Conservation (phyloP, 257 asterid genomes). For the Petrea volubilis region DNA sequence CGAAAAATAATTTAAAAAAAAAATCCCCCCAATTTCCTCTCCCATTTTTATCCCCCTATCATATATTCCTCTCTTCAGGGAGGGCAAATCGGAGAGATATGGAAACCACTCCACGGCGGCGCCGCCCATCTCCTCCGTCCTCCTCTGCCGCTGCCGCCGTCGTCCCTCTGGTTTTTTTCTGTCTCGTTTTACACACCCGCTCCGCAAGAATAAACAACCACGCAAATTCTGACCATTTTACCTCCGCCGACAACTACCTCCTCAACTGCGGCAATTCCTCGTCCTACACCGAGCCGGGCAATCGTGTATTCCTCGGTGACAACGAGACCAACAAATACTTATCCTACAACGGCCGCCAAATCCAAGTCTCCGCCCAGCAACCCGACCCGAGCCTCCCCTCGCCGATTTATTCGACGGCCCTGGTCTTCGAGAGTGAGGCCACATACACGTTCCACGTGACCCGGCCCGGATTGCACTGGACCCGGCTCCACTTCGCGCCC, state of each 20-base stretch:
- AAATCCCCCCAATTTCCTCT: conserved; percentile 16
- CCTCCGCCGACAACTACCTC: conserved; percentile 66
- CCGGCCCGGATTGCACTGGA: conserved; percentile 85
- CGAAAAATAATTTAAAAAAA: background rate
- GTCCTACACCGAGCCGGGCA: conserved; percentile 38
- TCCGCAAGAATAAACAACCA: conserved; percentile 38
- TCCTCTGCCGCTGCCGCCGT: conserved; percentile 19
- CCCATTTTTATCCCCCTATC: conserved; percentile 15
- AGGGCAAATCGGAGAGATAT: conserved; percentile 35
- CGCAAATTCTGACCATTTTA: conserved; percentile 47
- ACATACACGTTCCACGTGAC: conserved; percentile 62
- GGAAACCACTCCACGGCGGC: conserved; percentile 43
- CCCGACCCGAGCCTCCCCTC: conserved; percentile 35
- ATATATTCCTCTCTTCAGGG: conserved; percentile 33
- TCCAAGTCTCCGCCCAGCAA: conserved; percentile 33
- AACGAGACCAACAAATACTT: conserved; percentile 39
- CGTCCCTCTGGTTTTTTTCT: conserved; percentile 45
- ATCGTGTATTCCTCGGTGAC: conserved; percentile 48
- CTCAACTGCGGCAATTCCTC: conserved; percentile 59
- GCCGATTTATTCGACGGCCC: conserved; percentile 57
- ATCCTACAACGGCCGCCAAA: conserved; percentile 39
- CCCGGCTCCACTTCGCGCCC: conserved; percentile 71
- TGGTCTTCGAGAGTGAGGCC: conserved; percentile 51
- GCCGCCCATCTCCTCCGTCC: conserved; percentile 6
- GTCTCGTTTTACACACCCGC: conserved; percentile 26